Conservation (phyloP, 805 yeast species). For the Candida wancherniae region DNA sequence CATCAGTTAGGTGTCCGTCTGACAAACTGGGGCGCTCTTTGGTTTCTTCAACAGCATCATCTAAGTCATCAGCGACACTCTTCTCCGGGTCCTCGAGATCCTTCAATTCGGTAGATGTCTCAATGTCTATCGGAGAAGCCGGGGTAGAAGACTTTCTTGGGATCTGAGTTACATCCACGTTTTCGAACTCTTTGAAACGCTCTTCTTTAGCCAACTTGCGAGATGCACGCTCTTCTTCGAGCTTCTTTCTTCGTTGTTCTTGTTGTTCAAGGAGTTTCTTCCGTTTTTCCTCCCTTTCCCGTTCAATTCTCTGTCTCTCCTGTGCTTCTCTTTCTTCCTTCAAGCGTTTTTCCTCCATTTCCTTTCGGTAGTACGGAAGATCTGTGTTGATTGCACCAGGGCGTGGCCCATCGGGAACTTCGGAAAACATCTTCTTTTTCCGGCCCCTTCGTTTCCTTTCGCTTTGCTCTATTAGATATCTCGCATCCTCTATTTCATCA, state of each 20-base stretch:
- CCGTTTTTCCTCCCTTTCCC: slow-evolving; percentile 3
- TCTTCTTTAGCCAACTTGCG: slow-evolving; percentile 4
- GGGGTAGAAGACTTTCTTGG: no score
- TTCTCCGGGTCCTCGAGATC: no score
- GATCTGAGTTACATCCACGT: no score
- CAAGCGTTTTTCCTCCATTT: slow-evolving; percentile 21
- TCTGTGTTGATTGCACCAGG: slow-evolving; percentile 30
- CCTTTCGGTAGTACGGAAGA: slow-evolving; percentile 25
- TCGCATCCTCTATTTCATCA: slow-evolving; percentile 54
- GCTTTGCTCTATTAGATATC: slow-evolving; percentile 34
- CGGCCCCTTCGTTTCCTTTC: slow-evolving; percentile 38
- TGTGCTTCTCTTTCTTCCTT: slow-evolving; percentile 17
- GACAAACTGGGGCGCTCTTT: no score
- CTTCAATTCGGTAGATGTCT: no score
- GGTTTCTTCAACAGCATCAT: no score
- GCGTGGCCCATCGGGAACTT: slow-evolving; percentile 23
- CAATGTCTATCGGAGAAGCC: no score
- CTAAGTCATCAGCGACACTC: no score
- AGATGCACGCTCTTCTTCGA: slow-evolving; percentile 6
- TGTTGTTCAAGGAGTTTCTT: slow-evolving; percentile 3
- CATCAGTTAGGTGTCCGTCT: no score
- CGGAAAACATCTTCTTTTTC: slow-evolving; percentile 34
- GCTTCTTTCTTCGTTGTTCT: slow-evolving; percentile 3
- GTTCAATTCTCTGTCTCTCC: slow-evolving; percentile 14
- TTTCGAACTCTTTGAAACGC: slow-evolving; percentile 4